Conservation (phyloP, 345 rosid species). For the Arabidopsis arenosa region DNA sequence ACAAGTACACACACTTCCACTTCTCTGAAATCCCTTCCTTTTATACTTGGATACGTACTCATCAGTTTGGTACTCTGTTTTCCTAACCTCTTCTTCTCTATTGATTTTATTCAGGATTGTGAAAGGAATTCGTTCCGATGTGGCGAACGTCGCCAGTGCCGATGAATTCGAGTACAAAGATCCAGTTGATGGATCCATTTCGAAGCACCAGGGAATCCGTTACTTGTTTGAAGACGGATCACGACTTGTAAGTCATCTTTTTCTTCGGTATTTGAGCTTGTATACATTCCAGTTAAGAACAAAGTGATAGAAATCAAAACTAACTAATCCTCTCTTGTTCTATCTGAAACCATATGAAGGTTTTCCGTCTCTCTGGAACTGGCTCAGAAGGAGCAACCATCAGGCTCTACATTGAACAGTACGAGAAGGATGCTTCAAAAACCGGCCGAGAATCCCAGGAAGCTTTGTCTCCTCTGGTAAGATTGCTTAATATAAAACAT, state of each 20-base stretch:
- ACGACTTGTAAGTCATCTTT: constrained; percentile 65
- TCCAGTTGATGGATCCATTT: constrained; percentile 95
- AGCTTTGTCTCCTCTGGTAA: constrained; percentile 90
- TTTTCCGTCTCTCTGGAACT: constrained; percentile 98
- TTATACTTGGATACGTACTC: not conserved
- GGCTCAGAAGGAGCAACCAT: constrained; percentile 99
- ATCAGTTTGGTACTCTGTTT: constrained; percentile 11
- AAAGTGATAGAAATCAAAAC: constrained; percentile 2
- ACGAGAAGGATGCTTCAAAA: constrained; percentile 91
- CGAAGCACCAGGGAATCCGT: constrained; percentile 94
- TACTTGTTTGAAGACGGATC: constrained; percentile 97
- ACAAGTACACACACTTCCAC: constrained; percentile 57
- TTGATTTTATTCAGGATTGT: constrained; percentile 58
- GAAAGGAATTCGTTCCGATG: constrained; percentile 68
- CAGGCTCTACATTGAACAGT: constrained; percentile 95
- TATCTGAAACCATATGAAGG: constrained; percentile 48
- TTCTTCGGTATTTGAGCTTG: not conserved
- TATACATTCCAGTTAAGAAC: constrained; percentile 21
- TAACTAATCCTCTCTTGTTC: not conserved
- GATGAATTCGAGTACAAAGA: constrained; percentile 99
- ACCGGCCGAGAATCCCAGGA: constrained; percentile 88
- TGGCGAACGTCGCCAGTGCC: constrained; percentile 71
- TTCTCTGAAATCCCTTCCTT: constrained; percentile 3
- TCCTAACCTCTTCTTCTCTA: not conserved
- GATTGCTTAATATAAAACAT: constrained; percentile 25